Evolutionary conservation across 2,329 filamentous ascomycete species (phyloP), one percentile per base, ranked within the genome.

Genomic region (Xylariales sp.): DNA sequence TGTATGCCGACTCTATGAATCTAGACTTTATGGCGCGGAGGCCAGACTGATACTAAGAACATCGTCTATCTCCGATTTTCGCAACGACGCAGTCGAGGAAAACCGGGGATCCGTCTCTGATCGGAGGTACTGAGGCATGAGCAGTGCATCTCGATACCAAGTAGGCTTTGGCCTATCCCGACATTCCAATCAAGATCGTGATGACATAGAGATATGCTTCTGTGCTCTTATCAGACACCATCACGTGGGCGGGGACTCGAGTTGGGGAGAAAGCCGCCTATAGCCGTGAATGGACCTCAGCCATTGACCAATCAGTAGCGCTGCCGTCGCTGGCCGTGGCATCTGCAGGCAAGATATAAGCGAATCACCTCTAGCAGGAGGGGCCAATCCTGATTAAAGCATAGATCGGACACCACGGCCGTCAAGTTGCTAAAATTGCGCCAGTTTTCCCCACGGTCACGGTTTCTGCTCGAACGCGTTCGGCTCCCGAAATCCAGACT

Each of bases 211-310:
- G 46, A 53, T 48, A 51, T 45, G 46, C 38, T 31, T 27, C 38
- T 41, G 36, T 43, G 38, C 40, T 24, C 55, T 59, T 58, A 58
- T 59, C 53, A 41, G 44, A 44, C 37, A 38, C 24, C 40, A 50
- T 59, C 57, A 59, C 55, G 58, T 59, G 57, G 52, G 42, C 39
- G 38, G 39, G 44, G 38, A 33, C 33, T 54, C 57, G 56, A 49
- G 37, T 34, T 25, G 35, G 38, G 27, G 12, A 24, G 42, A 56
- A 53, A 53, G 58, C 58, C 58, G 58, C 47, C 44, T 43, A 46
- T 61, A 61, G 43, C 58, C 58, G 58, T 48, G 7, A 34, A n/a
- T 37, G 40, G 40, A 25, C 47, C 37, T 38, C 37, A 43, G 22
- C 43, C 47, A 57, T 56, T 54, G 55, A 31, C 57, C 54, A 60